These are phyloP conservation scores for Petunia hybrid DNA, from an alignment of 305 asterid genomes.

Conservation along the genomic window DNA sequence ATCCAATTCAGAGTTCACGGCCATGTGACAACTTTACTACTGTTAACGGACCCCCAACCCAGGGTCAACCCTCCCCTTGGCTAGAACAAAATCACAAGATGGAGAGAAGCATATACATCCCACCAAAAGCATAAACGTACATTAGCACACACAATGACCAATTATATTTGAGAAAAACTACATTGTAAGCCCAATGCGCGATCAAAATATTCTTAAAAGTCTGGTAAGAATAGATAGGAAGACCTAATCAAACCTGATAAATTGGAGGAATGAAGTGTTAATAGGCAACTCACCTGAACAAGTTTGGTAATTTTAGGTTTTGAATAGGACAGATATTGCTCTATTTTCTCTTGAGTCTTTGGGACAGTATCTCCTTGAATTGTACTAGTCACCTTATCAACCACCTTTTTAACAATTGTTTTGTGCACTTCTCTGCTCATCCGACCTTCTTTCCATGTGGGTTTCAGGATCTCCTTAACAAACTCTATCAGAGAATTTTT, in stretches of 20 bases:
- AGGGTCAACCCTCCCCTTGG: not conserved
- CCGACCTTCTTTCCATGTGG: constrained; percentile 92
- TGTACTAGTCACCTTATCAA: constrained; percentile 82
- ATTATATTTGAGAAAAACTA: not conserved
- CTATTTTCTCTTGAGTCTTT: constrained; percentile 76
- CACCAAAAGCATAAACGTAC: not conserved
- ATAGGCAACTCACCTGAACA: constrained; percentile 67
- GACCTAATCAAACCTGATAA: not conserved
- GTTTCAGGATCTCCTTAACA: constrained; percentile 91
- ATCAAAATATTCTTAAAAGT: not conserved
- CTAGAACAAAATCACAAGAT: not conserved
- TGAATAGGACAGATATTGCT: constrained; percentile 75
- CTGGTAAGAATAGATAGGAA: not conserved
- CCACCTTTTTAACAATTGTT: constrained; percentile 92
- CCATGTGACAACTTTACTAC: not conserved
- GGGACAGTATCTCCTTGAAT: constrained; percentile 78
- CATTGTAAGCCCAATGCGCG: not conserved
- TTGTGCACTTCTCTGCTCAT: constrained; percentile 96
- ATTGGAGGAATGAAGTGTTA: not conserved
- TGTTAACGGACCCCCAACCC: not conserved
- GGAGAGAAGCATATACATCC: constrained; percentile 21
- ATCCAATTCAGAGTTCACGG: constrained; percentile 19
- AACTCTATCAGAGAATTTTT: constrained; percentile 83
- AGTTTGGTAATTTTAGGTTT: constrained; percentile 88
- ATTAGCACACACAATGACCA: not conserved